Evolutionary conservation across 345 rosid genomes (phyloP).

Genomic region (Gossypium ekmanianum): DNA sequence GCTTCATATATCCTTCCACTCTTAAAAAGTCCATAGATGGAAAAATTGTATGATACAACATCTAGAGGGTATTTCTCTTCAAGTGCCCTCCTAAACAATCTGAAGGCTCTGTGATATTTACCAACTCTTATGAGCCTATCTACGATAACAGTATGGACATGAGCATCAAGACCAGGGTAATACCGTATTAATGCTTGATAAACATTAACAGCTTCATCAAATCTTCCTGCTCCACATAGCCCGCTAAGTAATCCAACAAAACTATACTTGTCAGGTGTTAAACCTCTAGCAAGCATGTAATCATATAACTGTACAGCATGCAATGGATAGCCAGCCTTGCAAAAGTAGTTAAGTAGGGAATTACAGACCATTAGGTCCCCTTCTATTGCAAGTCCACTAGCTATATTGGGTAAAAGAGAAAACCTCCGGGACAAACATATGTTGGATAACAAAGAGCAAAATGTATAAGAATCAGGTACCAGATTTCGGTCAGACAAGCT

Average conservation of each 20-base stretch:
- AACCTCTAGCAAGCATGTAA: slow-evolving; percentile 44
- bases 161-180: slow-evolving; percentile 43
- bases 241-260: slow-evolving; percentile 53
- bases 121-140: slow-evolving; percentile 50
- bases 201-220: slow-evolving; percentile 42
- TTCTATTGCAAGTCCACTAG: slow-evolving; percentile 26
- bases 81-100: slow-evolving; percentile 44
- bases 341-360: slow-evolving; percentile 48
- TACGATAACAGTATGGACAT: slow-evolving; percentile 54
- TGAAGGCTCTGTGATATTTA: slow-evolving; percentile 37
- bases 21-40: slow-evolving; percentile 54
- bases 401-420: slow-evolving; percentile 31
- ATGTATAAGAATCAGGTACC: slow-evolving; percentile 63
- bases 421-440: slow-evolving; percentile 39
- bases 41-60: slow-evolving; percentile 60
- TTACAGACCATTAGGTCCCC: slow-evolving; percentile 50
- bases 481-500: slow-evolving; percentile 36
- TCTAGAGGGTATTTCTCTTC: slow-evolving; percentile 45
- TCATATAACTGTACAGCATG: slow-evolving; percentile 40
- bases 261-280: slow-evolving; percentile 53
- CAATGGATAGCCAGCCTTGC: slow-evolving; percentile 44
- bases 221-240: slow-evolving; percentile 38
- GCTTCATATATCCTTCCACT: slow-evolving; percentile 54
- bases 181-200: slow-evolving; percentile 38
- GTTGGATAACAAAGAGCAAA: slow-evolving; percentile 49